Base-by-base conservation (phyloP, 2,329 filamentous ascomycete species). In the Fonsecaea multimorphosa region DNA sequence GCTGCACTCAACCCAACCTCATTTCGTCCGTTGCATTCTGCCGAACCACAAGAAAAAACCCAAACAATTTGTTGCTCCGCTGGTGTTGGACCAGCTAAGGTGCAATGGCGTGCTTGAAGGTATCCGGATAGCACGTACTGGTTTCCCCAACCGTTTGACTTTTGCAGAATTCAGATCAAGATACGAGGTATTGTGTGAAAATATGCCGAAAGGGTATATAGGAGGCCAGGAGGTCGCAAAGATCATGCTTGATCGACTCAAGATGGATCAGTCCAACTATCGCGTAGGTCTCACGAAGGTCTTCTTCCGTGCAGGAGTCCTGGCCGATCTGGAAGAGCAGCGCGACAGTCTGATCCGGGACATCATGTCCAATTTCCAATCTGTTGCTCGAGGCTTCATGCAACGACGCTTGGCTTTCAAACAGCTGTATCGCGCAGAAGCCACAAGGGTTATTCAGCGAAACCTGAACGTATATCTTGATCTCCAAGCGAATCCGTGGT, bases 81-180 rank as follows among this genome's bases (percentile, higher is more conserved):
- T 99, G n/a, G 96, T 99, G 1, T 85, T 99, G 5, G 95, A 99
- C 74, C 96, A 99, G 77, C 82, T 99, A n/a, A 89, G 95, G 59
- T 99, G 95, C 80, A 99, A 99, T 76, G 95, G 95, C 90, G 95
- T 99, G 2, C 84, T 99, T n/a, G 95, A 99, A 80, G 95, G 95
- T 68, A 99, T 99, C 74, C 88, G 95, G 67, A 99, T 99, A 77
- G 95, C 95, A 27, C 88, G 95, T 53, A 99, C 96, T 4, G 95
- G 95, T 27, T 99, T 99, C 76, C 95, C 95, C 58, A 99, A 99
- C 76, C 86, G 95, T 71, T 84, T 99, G 34, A 86, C 91, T 0
- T 99, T 99, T 76, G 86, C 91, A 2, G 96, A 99, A 75, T 99
- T 99, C 80, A 88, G 95, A 61, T 92, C 96, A 73, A 89, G 95